These are phyloP conservation scores for Termitomyces sp. DNA, from an alignment of 768 basidiomycete genomes.

Conservation along the genomic window DNA sequence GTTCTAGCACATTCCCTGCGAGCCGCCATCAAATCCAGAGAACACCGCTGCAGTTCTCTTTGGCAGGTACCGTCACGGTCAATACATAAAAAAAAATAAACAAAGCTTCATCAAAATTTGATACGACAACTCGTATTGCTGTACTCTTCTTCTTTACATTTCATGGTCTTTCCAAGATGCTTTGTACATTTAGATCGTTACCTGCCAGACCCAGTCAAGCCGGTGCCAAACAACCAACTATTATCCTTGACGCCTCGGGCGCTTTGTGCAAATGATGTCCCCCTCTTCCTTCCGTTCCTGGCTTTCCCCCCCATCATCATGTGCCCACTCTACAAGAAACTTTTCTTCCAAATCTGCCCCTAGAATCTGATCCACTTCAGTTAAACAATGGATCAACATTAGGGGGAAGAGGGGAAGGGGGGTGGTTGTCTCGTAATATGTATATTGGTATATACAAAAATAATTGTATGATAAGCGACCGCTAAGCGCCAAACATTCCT, in stretches of 20 bases:
- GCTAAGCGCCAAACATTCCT: neutral
- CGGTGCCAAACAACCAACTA: neutral
- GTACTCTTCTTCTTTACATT: neutral
- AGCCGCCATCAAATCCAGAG: neutral
- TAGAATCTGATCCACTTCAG: neutral
- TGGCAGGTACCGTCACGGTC: constrained; percentile 5
- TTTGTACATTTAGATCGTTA: neutral
- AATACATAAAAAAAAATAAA: neutral
- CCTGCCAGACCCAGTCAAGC: neutral
- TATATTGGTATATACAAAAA: neutral
- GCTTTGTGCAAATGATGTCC: neutral
- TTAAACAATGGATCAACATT: neutral
- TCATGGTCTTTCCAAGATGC: neutral
- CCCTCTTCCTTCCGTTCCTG: neutral
- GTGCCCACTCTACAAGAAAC: neutral
- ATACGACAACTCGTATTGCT: neutral
- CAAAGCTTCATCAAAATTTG: neutral
- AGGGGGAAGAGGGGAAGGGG: neutral
- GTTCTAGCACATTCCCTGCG: constrained; percentile 10
- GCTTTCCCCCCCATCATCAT: neutral
- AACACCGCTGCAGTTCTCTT: neutral
- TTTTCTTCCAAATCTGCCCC: neutral
- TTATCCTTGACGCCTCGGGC: neutral
- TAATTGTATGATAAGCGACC: neutral
- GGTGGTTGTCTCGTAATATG: neutral